A percentile compares a stretch with the other conserved stretches of the same genome.
Evolutionary conservation across 164 flowering plant species (phyloP).

Genomic region (Annona squamosa): DNA sequence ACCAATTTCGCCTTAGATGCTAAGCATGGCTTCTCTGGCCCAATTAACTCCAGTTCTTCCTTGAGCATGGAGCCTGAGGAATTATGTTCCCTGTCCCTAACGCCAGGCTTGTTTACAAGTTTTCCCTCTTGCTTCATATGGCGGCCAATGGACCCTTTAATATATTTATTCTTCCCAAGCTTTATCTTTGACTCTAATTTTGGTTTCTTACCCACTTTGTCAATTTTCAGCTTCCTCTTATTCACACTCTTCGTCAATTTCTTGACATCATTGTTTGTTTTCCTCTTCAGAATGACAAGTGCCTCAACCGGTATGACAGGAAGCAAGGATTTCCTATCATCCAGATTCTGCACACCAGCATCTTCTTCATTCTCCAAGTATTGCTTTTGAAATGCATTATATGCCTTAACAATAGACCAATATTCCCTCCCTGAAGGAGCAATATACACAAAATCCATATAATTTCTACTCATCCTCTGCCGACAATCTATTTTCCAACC

Average conservation of each 20-base stretch:
- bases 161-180: constrained; percentile 19
- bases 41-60: constrained; percentile 10
- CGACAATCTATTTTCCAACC: constrained; percentile 74
- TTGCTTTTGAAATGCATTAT: constrained; percentile 39
- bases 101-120: not conserved
- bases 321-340: constrained; percentile 30
- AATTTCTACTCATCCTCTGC: constrained; percentile 46
- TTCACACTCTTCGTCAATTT: constrained; percentile 42
- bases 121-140: constrained; percentile 28
- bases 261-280: constrained; percentile 59
- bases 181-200: constrained; percentile 19
- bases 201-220: constrained; percentile 13
- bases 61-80: constrained; percentile 7
- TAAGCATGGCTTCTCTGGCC: constrained; percentile 21
- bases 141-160: constrained; percentile 30
- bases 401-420: constrained; percentile 81
- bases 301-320: constrained; percentile 51
- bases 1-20: constrained; percentile 19
- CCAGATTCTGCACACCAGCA: constrained; percentile 17
- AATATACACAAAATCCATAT: constrained; percentile 69
- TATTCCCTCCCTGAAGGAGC: constrained; percentile 45
- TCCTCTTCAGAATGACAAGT: constrained; percentile 67
- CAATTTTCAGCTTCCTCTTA: not conserved
- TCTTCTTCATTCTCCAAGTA: constrained; percentile 24
- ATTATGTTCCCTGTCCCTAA: constrained; percentile 2